Conservation (phyloP, 1,139 yeast genomes). For the Hansenula lynferdii region DNA sequence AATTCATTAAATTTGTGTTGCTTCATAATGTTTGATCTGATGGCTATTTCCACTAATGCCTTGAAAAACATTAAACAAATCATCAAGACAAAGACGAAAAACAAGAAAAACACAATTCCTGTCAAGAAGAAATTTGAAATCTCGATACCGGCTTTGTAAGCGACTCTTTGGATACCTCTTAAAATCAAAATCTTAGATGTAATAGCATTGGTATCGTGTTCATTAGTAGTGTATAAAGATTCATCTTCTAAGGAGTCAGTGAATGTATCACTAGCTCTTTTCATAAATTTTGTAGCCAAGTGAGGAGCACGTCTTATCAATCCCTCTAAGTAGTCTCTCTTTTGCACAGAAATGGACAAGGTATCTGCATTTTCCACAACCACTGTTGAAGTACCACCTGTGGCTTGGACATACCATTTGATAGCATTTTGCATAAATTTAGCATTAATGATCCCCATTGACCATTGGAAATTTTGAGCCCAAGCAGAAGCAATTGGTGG, state of each 20-base stretch:
- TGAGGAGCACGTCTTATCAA: slow-evolving; percentile 11
- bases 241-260: slow-evolving; percentile 45
- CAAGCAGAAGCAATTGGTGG: slow-evolving; percentile 99
- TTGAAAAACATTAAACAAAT: slow-evolving; percentile 65
- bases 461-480: slow-evolving; percentile 97
- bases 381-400: slow-evolving; percentile 86
- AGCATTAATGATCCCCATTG: slow-evolving; percentile 81
- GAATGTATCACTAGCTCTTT: slow-evolving; percentile 35
- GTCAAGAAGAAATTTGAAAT: slow-evolving; percentile 83
- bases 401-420: slow-evolving; percentile 94
- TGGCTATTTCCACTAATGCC: slow-evolving; percentile 66
- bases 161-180: slow-evolving; percentile 90
- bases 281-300: slow-evolving; percentile 13
- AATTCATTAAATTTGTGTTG: slow-evolving; percentile 66
- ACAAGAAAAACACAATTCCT: slow-evolving; percentile 75
- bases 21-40: slow-evolving; percentile 55
- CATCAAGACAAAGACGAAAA: slow-evolving; percentile 70
- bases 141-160: slow-evolving; percentile 81
- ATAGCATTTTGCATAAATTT: slow-evolving; percentile 83
- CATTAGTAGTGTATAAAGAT: slow-evolving; percentile 65
- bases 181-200: slow-evolving; percentile 68
- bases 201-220: slow-evolving; percentile 42
- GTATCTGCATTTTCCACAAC: slow-evolving; percentile 52
- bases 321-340: slow-evolving; percentile 25
- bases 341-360: slow-evolving; percentile 76